phyloP scores from a whole-genome alignment of 305 asterid species.

The Striga hermonthica region DNA sequence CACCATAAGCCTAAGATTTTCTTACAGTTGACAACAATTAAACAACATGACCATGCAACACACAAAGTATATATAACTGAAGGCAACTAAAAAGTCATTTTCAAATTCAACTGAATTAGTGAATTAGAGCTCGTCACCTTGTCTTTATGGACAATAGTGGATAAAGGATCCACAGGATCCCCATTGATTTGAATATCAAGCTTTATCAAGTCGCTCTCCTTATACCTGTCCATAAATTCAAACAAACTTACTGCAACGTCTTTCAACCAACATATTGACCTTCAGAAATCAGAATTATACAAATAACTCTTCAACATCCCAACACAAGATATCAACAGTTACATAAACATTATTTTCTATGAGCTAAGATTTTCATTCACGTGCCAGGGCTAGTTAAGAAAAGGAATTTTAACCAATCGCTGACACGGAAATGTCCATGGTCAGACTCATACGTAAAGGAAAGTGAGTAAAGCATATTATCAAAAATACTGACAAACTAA shows the following conservation, averaged over 20 bases:
- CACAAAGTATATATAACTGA: not conserved
- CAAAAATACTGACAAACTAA: not conserved
- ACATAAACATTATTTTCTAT: not conserved
- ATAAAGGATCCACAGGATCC: constrained; percentile 90
- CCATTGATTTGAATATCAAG: constrained; percentile 94
- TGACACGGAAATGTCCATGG: no score
- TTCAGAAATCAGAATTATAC: not conserved
- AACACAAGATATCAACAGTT: not conserved
- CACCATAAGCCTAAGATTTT: constrained; percentile 71
- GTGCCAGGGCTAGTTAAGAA: not conserved
- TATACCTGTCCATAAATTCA: constrained; percentile 56
- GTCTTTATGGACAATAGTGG: constrained; percentile 97
- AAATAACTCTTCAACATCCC: not conserved
- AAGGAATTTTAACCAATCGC: no score
- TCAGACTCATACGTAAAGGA: not conserved
- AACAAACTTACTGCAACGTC: constrained; percentile 11
- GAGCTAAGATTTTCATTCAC: not conserved
- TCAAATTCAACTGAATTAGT: constrained; percentile 18
- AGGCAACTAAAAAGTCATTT: constrained; percentile 11
- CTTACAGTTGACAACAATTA: constrained; percentile 6
- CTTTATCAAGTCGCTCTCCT: constrained; percentile 85
- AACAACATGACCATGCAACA: constrained; percentile 5
- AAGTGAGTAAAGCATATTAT: not conserved
- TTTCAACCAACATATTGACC: not conserved
- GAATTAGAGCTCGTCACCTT: constrained; percentile 51